Evolutionary conservation across 306 rosid genomes (phyloP).

Genomic region (Mimosa bimucronata): DNA sequence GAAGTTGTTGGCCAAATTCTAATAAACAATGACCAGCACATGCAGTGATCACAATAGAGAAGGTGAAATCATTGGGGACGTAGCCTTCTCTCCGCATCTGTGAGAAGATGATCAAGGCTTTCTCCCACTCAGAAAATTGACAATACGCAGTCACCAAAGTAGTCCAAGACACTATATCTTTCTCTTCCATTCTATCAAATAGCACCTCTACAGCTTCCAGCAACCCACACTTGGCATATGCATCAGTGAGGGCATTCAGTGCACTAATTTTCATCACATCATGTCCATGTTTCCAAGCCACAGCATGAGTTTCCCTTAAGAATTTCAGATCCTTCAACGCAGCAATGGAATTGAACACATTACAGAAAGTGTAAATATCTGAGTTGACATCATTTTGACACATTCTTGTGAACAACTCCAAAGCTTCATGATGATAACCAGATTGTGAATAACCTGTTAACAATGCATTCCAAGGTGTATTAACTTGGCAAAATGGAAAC

Average conservation of each 20-base stretch:
- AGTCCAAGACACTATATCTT: conserved; percentile 82
- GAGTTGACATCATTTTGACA: conserved; percentile 46
- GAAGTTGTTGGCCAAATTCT: conserved; percentile 68
- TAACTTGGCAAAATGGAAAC: conserved; percentile 48
- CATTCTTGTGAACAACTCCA: conserved; percentile 63
- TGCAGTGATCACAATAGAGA: conserved; percentile 66
- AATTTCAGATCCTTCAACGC: conserved; percentile 44
- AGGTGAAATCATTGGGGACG: conserved; percentile 66
- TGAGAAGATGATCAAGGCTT: conserved; percentile 64
- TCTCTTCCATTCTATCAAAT: conserved; percentile 62
- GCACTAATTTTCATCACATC: conserved; percentile 46
- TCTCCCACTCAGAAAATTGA: conserved; percentile 64
- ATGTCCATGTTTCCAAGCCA: conserved; percentile 58
- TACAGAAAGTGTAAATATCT: conserved; percentile 69
- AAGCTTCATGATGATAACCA: conserved; percentile 56
- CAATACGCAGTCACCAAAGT: conserved; percentile 66
- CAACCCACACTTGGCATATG: conserved; percentile 62
- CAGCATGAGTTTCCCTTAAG: conserved; percentile 52
- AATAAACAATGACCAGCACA: conserved; percentile 68
- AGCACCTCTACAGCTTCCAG: conserved; percentile 63
- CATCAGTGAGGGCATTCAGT: conserved; percentile 67
- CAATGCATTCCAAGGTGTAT: conserved; percentile 83
- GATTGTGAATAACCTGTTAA: conserved; percentile 66
- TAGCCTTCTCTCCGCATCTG: conserved; percentile 60
- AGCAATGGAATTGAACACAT: conserved; percentile 67